Evolutionary conservation across 176 grass and related monocot species (phyloP).

Genomic region (Lolium multiflorum): DNA sequence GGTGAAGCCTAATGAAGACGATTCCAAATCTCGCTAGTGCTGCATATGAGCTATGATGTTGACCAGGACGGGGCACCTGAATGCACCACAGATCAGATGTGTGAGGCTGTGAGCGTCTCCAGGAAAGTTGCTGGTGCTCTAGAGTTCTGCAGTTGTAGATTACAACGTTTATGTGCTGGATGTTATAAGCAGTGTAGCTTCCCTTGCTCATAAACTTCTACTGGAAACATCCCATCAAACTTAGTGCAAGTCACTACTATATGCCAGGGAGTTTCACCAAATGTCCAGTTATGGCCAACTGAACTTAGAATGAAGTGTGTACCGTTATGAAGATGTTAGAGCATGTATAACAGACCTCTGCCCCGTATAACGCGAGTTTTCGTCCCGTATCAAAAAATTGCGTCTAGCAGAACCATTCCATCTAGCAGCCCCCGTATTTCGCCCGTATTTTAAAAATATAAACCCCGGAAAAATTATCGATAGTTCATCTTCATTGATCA

Average conservation of each 20-base stretch:
- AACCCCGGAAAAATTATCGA: no score
- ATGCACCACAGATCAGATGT: neutral
- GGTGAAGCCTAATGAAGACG: slow-evolving; percentile 11
- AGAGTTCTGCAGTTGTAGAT: neutral
- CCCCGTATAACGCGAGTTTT: no score
- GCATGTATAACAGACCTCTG: no score
- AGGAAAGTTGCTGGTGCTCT: neutral
- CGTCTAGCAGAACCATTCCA: no score
- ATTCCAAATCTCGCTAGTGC: neutral
- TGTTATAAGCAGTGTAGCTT: neutral
- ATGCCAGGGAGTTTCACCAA: neutral
- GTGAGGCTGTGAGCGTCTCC: neutral
- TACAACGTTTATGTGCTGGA: neutral
- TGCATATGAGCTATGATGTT: neutral
- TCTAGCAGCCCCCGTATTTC: no score
- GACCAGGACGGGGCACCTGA: neutral
- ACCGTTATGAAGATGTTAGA: neutral
- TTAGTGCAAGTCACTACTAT: neutral
- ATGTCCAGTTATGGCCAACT: neutral
- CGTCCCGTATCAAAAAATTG: no score
- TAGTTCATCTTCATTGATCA: no score
- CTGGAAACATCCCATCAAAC: neutral
- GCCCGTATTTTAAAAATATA: no score
- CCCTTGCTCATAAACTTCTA: slow-evolving; percentile 11
- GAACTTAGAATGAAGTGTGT: neutral